Evolutionary conservation across 345 rosid genomes (phyloP).

Genomic region (Syzygium jambos): DNA sequence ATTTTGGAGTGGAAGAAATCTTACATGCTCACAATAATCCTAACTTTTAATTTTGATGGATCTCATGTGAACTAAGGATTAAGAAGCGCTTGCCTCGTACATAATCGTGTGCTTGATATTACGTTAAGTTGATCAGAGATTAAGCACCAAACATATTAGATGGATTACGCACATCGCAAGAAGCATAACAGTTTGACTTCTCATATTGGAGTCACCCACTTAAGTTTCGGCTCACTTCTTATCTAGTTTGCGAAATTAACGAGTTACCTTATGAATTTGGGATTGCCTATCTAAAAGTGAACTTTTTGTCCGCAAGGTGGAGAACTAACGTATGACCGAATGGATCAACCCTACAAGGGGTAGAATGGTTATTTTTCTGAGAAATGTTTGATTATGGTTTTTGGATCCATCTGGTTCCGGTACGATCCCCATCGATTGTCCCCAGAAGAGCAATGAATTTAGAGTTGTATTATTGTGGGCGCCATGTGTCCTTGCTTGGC

Average conservation of each 20-base stretch:
- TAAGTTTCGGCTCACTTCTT: neutral
- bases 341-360: neutral
- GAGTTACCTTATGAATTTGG: neutral
- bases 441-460: neutral
- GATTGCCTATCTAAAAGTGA: neutral
- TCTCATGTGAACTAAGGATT: neutral
- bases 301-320: neutral
- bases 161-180: neutral
- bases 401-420: neutral
- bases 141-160: neutral
- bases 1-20: neutral
- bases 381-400: neutral
- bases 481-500: neutral
- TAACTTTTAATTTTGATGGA: neutral
- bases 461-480: neutral
- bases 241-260: neutral
- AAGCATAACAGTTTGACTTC: neutral
- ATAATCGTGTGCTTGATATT: neutral
- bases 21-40: neutral
- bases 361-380: neutral
- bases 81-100: neutral
- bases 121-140: neutral
- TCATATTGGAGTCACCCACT: neutral
- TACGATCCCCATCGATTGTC: neutral
- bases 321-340: neutral